Evolutionary conservation across 1,284 basidiomycete genomes (phyloP), one percentile per base, ranked within the genome.

Genomic region (Austroboletus rostrupii): DNA sequence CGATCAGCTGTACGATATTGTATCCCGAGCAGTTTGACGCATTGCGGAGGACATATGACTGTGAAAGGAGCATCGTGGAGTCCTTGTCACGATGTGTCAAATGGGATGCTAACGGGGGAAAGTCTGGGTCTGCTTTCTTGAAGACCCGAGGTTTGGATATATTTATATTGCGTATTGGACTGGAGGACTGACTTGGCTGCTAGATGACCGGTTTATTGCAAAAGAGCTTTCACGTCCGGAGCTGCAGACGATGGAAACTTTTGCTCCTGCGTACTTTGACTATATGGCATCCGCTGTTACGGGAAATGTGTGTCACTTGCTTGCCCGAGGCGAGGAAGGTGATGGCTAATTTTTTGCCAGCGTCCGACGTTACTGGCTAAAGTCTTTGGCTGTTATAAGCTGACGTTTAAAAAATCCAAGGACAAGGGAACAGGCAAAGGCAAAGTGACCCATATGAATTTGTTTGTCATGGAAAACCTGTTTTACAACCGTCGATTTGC

Each of bases 1-100:
- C 87, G n/a, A 93, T 97, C 59, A 92, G 92, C 62, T 98, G 95
- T 67, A 92, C 93, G 5, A 88, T 98, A 56, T 81, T 99, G 49
- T 98, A 94, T 66, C 93, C 95, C 0, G 94, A 99, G 67, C 94
- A 98, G 66, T 99, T 99, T 59, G 95, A 98, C 61, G 92, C 92
- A 5, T 72, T 99, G 39, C 84, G 97, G 17, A 79, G 90, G 45
- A 92, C 87, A 13, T 98, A 96, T 60, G 91, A 92, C 55, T 97
- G 94, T 64, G 92, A 96, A 59, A 88, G 87, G 62, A 92, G 89
- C 58, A 91, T 98, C 72, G 82, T 98, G 42, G 94, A 97, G 65
- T 95, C 91, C 1, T 75, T 99, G 7, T 87, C 96, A 2, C 79
- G 97, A 9, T 99, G 97, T 67, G 80, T 96, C 60, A 97, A 97